Evolutionary conservation across 140 eudicot genomes (phyloP), one percentile per base, ranked within the genome.

Genomic region (Oenanthe javanica): DNA sequence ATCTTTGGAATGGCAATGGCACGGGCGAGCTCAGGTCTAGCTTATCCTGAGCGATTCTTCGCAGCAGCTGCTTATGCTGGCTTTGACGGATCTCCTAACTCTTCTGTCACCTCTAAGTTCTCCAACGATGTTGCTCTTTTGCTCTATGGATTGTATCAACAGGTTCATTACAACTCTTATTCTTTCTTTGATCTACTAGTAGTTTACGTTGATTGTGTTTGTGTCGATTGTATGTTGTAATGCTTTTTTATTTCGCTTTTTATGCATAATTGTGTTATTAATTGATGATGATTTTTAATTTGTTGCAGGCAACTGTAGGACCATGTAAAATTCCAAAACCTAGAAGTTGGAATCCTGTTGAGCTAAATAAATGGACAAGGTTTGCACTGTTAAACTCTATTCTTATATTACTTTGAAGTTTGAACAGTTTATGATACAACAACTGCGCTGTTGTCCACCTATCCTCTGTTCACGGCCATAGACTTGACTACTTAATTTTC

Each of bases 341-440:
- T 70, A 87, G 96, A 88, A 91, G 87, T 75, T 95, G 99, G 99
- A 95, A 91, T 81, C 99, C 99, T 14, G 87, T 93, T 71, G 99
- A 95, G 89, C 95, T 89, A 83, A 89, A 97, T 89, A 95, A 95
- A 89, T 95, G 99, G 99, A 85, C 89, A 81, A 95, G 99, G 99
- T 95, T 84, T 82, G 93, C 78, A 47, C 81, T 40, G 54, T 76
- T 80, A 55, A 61, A 66, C 13, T 49, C 42, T 75, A 15, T 49
- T 5, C 38, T 6, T 75, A 14, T 75, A 25, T 74, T 47, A 31
- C 36, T 31, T 31, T 31, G 36, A 31, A 47, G 9, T 74, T 46
- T 74, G 38, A 74, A 19, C 2, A 74, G 18, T 45, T 73, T 74
- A 46, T 46, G 55, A 4, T 74, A 21, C 5, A 5, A 27, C 27